A percentile compares a stretch with the other conserved stretches of the same genome.
These are phyloP conservation scores for Neonectria hederae DNA, from an alignment of 2,329 filamentous ascomycete genomes.

Conservation along the genomic window DNA sequence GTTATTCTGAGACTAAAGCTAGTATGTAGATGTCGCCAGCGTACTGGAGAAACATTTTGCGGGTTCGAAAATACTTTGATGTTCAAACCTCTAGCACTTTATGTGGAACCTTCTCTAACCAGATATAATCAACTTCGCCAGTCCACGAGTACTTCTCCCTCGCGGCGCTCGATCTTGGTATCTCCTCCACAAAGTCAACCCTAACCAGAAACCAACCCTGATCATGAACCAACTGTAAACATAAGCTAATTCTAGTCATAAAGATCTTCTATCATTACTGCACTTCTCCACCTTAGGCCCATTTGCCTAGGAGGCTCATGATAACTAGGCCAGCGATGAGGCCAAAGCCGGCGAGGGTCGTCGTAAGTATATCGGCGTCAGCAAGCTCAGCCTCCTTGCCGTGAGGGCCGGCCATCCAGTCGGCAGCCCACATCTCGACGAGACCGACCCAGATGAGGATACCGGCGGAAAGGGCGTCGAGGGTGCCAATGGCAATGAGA, in stretches of 20 bases:
- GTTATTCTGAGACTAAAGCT: no score
- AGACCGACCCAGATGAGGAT: constrained; percentile 83
- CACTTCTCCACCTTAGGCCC: constrained; percentile 61
- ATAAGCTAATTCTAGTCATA: background rate
- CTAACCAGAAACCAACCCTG: background rate
- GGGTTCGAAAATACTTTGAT: background rate
- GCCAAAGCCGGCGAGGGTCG: constrained; percentile 59
- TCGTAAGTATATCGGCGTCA: constrained; percentile 59
- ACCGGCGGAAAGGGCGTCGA: constrained; percentile 78
- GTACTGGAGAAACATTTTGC: no score
- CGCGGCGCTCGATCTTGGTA: background rate
- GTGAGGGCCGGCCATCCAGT: constrained; percentile 69
- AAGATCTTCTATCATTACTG: constrained; percentile 6
- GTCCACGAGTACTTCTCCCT: background rate
- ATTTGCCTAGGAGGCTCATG: constrained; percentile 80
- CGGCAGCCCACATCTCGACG: constrained; percentile 81
- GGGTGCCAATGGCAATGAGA: constrained; percentile 75
- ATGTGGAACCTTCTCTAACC: background rate
- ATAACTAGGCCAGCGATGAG: constrained; percentile 70
- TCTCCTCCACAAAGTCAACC: background rate
- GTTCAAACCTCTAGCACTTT: background rate
- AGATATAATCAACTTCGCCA: background rate
- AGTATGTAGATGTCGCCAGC: background rate
- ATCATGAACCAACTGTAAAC: constrained; percentile 12
- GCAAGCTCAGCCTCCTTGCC: constrained; percentile 59